Conservation (phyloP, 202 grass and related monocot species). For the Panicum virgatum region DNA sequence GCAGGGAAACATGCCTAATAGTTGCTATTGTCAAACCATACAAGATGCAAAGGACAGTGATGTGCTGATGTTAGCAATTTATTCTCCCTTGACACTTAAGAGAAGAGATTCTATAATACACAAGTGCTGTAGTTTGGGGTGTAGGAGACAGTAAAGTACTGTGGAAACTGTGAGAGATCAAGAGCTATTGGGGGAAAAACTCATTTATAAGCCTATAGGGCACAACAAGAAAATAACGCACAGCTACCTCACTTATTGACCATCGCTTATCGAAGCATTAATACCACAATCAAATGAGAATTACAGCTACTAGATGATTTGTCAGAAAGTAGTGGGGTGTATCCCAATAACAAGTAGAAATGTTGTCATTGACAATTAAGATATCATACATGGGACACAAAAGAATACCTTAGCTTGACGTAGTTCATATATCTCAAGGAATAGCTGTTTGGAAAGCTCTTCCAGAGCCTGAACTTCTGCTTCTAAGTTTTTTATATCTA, state of each 20-base stretch:
- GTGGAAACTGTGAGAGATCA: neutral
- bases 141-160: neutral
- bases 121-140: neutral
- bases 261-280: neutral
- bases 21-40: neutral
- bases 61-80: conserved; percentile 7
- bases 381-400: neutral
- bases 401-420: conserved; percentile 80
- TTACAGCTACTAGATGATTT: neutral
- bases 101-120: neutral
- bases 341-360: neutral
- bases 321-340: neutral
- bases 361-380: neutral
- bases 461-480: conserved; percentile 95
- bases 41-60: neutral
- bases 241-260: neutral
- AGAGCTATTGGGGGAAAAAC: neutral
- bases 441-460: conserved; percentile 97
- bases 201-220: neutral
- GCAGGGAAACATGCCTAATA: conserved; percentile 14
- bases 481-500: conserved; percentile 97
- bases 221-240: neutral
- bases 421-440: conserved; percentile 97
- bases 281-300: conserved; percentile 5
- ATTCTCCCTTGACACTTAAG: neutral